Conservation (phyloP, 768 basidiomycete species). For the Leccinellum albellum region DNA sequence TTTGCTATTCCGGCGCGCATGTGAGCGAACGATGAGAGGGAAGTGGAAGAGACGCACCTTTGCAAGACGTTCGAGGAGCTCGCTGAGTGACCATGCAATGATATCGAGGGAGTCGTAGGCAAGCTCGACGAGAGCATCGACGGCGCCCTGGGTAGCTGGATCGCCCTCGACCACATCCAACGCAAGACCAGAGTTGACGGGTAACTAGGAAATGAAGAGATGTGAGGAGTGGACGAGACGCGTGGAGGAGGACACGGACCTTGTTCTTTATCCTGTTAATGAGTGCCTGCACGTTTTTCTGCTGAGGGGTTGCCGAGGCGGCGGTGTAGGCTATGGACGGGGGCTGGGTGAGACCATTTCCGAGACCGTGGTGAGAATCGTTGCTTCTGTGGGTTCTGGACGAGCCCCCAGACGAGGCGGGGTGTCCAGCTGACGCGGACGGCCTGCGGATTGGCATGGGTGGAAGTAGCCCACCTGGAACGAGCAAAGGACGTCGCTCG, state of each 20-base stretch:
- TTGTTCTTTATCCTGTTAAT: conserved; percentile 80
- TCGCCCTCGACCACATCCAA: conserved; percentile 75
- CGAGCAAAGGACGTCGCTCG: conserved; percentile 8
- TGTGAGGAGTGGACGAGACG: background rate
- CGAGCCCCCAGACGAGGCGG: conserved; percentile 31
- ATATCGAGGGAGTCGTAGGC: conserved; percentile 74
- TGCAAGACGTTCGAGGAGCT: conserved; percentile 71
- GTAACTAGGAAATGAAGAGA: conserved; percentile 51
- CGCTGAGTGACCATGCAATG: conserved; percentile 74
- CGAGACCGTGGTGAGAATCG: conserved; percentile 52
- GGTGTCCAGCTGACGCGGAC: conserved; percentile 52
- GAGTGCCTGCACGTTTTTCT: conserved; percentile 76
- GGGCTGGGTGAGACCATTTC: conserved; percentile 31
- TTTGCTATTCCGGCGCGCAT: conserved; percentile 40
- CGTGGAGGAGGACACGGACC: conserved; percentile 38
- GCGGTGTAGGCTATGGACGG: conserved; percentile 37
- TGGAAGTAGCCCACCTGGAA: conserved; percentile 24
- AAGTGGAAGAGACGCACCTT: conserved; percentile 48
- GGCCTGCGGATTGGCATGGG: conserved; percentile 55
- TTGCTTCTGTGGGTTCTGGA: conserved; percentile 58
- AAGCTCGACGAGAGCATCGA: conserved; percentile 77
- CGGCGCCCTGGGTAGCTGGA: conserved; percentile 66
- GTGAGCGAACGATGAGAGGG: conserved; percentile 10
- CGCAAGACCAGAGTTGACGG: conserved; percentile 75
- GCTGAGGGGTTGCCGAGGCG: conserved; percentile 56